These are phyloP conservation scores for Teunomyces gatunensis DNA, from an alignment of 805 yeast species.

Conservation along the genomic window DNA sequence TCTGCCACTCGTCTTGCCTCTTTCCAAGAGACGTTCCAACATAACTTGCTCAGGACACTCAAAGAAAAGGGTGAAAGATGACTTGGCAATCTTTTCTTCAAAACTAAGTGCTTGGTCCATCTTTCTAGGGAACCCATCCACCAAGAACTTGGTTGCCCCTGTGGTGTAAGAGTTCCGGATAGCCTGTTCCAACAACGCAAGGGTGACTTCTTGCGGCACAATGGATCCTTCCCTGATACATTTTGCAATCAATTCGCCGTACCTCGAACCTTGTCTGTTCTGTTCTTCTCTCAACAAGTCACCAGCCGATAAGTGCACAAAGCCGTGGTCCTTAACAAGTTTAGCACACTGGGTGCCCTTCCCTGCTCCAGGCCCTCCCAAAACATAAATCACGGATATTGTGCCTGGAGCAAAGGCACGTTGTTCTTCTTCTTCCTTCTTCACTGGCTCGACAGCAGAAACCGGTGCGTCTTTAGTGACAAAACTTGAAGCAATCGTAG, in stretches of 20 bases:
- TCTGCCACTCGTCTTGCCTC: slow-evolving; percentile 95
- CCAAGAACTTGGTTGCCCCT: slow-evolving; percentile 66
- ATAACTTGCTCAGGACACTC: slow-evolving; percentile 82
- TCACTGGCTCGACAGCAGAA: slow-evolving; percentile 42
- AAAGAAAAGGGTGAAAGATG: slow-evolving; percentile 69
- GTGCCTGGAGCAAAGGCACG: slow-evolving; percentile 59
- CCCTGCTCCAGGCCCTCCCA: slow-evolving; percentile 98
- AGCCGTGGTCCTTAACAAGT: slow-evolving; percentile 74
- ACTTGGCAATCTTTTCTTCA: slow-evolving; percentile 72
- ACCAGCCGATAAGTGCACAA: slow-evolving; percentile 93
- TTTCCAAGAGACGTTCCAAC: slow-evolving; percentile 78
- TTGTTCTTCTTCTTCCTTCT: slow-evolving; percentile 18
- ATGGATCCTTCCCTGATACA: slow-evolving; percentile 85
- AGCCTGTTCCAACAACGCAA: slow-evolving; percentile 78
- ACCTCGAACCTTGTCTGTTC: slow-evolving; percentile 72
- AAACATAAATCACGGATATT: slow-evolving; percentile 79
- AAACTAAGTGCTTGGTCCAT: slow-evolving; percentile 98
- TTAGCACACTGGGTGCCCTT: slow-evolving; percentile 95
- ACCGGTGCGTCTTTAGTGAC: slow-evolving; percentile 44
- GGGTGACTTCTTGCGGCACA: slow-evolving; percentile 91
- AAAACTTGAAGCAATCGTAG: slow-evolving; percentile 43
- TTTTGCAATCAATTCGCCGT: slow-evolving; percentile 79
- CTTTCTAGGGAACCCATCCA: slow-evolving; percentile 96
- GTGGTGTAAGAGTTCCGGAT: slow-evolving; percentile 50
- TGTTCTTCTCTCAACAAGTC: slow-evolving; percentile 94